These are phyloP conservation scores for Phanerochaete sordida DNA, from an alignment of 768 basidiomycete species.

Conservation along the genomic window DNA sequence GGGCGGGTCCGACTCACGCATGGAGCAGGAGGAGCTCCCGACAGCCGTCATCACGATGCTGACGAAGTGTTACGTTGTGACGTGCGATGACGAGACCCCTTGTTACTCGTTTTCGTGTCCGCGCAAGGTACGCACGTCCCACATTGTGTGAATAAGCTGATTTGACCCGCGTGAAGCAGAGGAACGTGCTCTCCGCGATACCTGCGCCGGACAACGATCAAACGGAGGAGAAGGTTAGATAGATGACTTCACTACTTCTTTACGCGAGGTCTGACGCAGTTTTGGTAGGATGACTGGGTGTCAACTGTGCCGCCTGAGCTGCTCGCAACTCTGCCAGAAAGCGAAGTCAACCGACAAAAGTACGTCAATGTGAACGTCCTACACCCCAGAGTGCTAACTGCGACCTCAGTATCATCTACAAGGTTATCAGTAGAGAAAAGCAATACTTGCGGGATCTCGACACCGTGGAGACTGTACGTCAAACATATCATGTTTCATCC, in stretches of 20 bases:
- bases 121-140: conserved; percentile 45
- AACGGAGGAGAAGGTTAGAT: conserved; percentile 22
- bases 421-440: conserved; percentile 84
- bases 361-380: no score
- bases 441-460: conserved; percentile 88
- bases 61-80: conserved; percentile 87
- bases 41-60: conserved; percentile 89
- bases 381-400: neutral
- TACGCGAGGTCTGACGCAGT: neutral
- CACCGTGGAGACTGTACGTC: conserved; percentile 65
- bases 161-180: conserved; percentile 7
- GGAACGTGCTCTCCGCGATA: conserved; percentile 17
- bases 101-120: conserved; percentile 88
- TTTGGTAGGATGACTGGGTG: conserved; percentile 47
- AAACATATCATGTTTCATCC: conserved; percentile 23
- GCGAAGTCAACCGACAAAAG: conserved; percentile 83
- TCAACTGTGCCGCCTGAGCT: conserved; percentile 47
- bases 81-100: conserved; percentile 72
- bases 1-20: conserved; percentile 54
- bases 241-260: neutral
- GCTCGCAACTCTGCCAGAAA: conserved; percentile 57
- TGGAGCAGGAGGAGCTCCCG: conserved; percentile 71
- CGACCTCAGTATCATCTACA: conserved; percentile 63
- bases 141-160: no score
- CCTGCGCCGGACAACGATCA: conserved; percentile 17